A percentile compares a stretch with the other conserved stretches of the same genome.
These are phyloP conservation scores for Pleurotus cornucopiae DNA, from an alignment of 768 basidiomycete genomes.

Conservation along the genomic window DNA sequence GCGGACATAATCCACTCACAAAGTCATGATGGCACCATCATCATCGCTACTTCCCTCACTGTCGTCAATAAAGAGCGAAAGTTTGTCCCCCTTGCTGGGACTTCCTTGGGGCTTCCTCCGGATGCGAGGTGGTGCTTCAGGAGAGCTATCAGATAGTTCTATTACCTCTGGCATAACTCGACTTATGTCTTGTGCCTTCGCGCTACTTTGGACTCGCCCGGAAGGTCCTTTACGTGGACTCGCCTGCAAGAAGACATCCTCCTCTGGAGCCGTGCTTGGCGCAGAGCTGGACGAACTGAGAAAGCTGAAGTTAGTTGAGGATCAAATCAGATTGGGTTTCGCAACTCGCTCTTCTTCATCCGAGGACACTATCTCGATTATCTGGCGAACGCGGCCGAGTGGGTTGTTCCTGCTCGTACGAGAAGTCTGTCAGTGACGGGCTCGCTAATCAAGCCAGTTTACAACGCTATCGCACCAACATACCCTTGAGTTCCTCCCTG, in stretches of 20 bases:
- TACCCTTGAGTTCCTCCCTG: too few relatives aligned
- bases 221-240: not conserved
- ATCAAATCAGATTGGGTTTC: too few relatives aligned
- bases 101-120: constrained; percentile 3
- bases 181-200: too few relatives aligned
- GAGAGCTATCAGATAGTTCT: constrained; percentile 24
- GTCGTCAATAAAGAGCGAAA: constrained; percentile 25
- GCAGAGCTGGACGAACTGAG: too few relatives aligned
- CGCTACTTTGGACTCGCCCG: too few relatives aligned
- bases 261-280: not conserved
- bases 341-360: constrained; percentile 5
- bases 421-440: too few relatives aligned
- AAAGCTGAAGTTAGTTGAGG: too few relatives aligned
- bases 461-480: too few relatives aligned
- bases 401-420: too few relatives aligned
- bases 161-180: constrained; percentile 14
- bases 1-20: constrained; percentile 23
- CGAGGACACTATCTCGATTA: constrained; percentile 2
- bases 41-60: constrained; percentile 22
- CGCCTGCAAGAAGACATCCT: not conserved
- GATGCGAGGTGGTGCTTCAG: constrained; percentile 10
- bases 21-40: constrained; percentile 31
- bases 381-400: not conserved
- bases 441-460: too few relatives aligned
- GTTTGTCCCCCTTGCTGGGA: not conserved